Evolutionary conservation across 352 stramenopile genomes (phyloP), one percentile per base, ranked within the genome.

Genomic region (Phytophthora brassicae): DNA sequence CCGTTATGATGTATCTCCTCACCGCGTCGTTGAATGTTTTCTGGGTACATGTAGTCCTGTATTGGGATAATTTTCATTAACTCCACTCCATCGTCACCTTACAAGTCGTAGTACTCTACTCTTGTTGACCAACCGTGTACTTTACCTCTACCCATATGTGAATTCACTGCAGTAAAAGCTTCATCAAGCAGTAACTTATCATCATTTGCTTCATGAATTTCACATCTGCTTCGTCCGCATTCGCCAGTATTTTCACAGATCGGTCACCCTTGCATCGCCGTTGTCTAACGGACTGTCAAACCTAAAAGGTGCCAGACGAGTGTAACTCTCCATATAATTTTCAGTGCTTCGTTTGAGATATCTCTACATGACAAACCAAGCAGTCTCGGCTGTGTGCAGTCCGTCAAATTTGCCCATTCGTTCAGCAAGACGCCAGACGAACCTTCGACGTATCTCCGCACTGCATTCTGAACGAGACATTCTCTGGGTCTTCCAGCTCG

Each of bases 341-440:
- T 45, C 6, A n/a, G 39, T 17, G 17, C 43, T 6, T 42, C 14
- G 11, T 19, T 48, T n/a, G 43, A 0, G 6, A 2, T 5, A 9
- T 51, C 20, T 12, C 36, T 22, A 8, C 33, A 12, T 11, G 61
- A 72, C 53, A 46, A 75, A 77, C 77, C 77, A 87, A 16, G 75
- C 75, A 0, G 70, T 87, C 35, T 88, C 75, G 17, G 80, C 72
- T 29, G 75, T 81, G 47, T 75, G 72, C 60, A 84, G 67, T 0
- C 60, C 63, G 45, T 72, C 74, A 29, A 71, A 70, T 46, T 60
- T 46, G 19, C 67, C 54, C 24, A 73, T 66, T 26, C 73, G 68
- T 35, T 84, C 67, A 1, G 65, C 68, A 8, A 79, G 60, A 9
- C 75, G 75, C 79, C 79, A 88, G 28, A 86, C 76, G 11, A 84